Conservation (phyloP, 371 early-diverging fungal genomes). For the Mucor indicus region DNA sequence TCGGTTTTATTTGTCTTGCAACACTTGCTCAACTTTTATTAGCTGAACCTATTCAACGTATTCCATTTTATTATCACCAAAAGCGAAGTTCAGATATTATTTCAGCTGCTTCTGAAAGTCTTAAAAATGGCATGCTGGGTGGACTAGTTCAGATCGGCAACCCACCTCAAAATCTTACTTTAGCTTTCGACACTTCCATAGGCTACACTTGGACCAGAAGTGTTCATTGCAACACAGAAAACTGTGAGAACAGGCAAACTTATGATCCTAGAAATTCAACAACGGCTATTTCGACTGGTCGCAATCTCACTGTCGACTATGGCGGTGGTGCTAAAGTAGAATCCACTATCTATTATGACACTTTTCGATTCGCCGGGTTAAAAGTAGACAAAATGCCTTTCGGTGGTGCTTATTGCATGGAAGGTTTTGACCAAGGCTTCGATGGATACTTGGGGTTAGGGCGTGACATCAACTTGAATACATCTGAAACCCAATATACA, state of each 20-base stretch:
- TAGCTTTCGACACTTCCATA: constrained; percentile 31
- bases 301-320: constrained; percentile 38
- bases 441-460: constrained; percentile 53
- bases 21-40: constrained; percentile 7
- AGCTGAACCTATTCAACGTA: constrained; percentile 14
- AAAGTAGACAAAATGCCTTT: constrained; percentile 39
- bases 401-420: constrained; percentile 47
- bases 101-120: constrained; percentile 5
- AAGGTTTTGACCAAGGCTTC: constrained; percentile 36
- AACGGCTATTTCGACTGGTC: constrained; percentile 20
- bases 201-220: constrained; percentile 29
- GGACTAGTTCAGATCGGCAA: constrained; percentile 23
- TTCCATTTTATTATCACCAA: constrained; percentile 13
- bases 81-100: not conserved
- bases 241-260: constrained; percentile 31
- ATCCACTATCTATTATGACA: constrained; percentile 34
- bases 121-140: constrained; percentile 27
- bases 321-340: constrained; percentile 31
- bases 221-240: constrained; percentile 11
- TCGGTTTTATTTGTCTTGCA: constrained; percentile 8
- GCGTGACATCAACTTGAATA: constrained; percentile 35
- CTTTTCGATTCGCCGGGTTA: constrained; percentile 27
- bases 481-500: constrained; percentile 9
- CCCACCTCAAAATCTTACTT: constrained; percentile 27
- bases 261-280: constrained; percentile 37